phyloP scores from a whole-genome alignment of 768 basidiomycete species.

The Boletus rubroflammeus region DNA sequence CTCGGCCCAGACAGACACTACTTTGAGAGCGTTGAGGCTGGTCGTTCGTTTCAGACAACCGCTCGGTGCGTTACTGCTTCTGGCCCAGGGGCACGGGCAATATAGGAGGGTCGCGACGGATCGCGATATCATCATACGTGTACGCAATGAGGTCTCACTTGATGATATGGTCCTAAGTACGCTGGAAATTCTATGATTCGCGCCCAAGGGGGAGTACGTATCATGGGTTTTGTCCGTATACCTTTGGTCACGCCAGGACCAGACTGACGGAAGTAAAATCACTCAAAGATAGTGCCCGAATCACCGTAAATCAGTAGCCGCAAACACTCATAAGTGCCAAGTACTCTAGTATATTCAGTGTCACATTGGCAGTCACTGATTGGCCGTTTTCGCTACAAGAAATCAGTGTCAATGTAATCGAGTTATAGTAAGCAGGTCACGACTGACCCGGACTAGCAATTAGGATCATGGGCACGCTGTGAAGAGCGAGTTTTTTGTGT shows the following conservation, averaged over 20 bases:
- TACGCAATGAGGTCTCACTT: constrained; percentile 2
- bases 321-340: too few relatives aligned
- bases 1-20: background rate
- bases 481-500: background rate
- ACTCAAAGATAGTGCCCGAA: too few relatives aligned
- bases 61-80: constrained; percentile 14
- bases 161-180: constrained; percentile 5
- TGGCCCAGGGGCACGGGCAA: background rate
- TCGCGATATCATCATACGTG: constrained; percentile 7
- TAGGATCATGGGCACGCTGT: background rate
- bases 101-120: constrained; percentile 17
- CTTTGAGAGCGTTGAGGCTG: background rate
- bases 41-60: constrained; percentile 12
- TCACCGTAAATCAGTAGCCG: too few relatives aligned
- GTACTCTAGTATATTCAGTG: too few relatives aligned
- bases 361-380: too few relatives aligned
- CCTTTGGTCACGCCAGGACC: too few relatives aligned
- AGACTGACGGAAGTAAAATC: too few relatives aligned
- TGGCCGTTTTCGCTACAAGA: too few relatives aligned
- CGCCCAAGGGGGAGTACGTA: too few relatives aligned
- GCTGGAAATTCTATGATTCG: constrained; percentile 5
- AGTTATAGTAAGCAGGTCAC: too few relatives aligned
- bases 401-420: too few relatives aligned
- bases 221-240: too few relatives aligned
- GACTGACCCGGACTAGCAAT: background rate